phyloP scores from a whole-genome alignment of 495 filamentous ascomycete genomes.

The Friedmanniomyces endolithicus region DNA sequence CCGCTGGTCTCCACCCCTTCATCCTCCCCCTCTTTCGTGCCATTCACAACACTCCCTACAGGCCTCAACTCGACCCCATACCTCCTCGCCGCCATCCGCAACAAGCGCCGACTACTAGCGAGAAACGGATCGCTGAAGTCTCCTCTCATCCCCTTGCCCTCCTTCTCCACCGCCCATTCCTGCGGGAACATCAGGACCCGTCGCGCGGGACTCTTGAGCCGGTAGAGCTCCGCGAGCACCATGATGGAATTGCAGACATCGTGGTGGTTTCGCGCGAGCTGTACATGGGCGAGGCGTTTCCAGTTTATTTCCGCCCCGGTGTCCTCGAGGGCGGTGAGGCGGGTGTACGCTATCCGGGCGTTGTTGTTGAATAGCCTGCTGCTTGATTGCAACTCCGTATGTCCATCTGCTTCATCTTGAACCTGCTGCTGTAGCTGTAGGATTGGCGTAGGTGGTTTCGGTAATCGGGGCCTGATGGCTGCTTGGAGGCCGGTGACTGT shows the following conservation, averaged over 20 bases:
- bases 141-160: slow-evolving; percentile 12
- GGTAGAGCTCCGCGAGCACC: slow-evolving; percentile 34
- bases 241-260: slow-evolving; percentile 38
- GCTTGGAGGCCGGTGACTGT: slow-evolving; percentile 51
- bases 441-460: slow-evolving; percentile 18
- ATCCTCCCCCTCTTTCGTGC: slow-evolving; percentile 20
- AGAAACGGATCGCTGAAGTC: slow-evolving; percentile 23
- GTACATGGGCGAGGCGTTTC: slow-evolving; percentile 34
- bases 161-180: slow-evolving; percentile 28
- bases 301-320: slow-evolving; percentile 22
- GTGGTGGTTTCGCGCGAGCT: slow-evolving; percentile 31
- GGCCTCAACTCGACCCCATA: slow-evolving; percentile 35
- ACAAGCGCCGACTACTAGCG: slow-evolving; percentile 31
- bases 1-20: background rate
- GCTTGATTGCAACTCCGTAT: slow-evolving; percentile 21
- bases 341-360: slow-evolving; percentile 19
- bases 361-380: slow-evolving; percentile 27
- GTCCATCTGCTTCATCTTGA: background rate
- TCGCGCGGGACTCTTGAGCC: slow-evolving; percentile 33
- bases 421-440: slow-evolving; percentile 4
- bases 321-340: slow-evolving; percentile 24
- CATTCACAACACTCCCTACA: slow-evolving; percentile 25
- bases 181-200: slow-evolving; percentile 36
- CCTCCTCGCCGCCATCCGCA: slow-evolving; percentile 32
- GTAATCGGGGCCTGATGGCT: slow-evolving; percentile 40